These are phyloP conservation scores for Leptosphaerulina australis DNA, from an alignment of 2,329 filamentous ascomycete species.

Conservation along the genomic window DNA sequence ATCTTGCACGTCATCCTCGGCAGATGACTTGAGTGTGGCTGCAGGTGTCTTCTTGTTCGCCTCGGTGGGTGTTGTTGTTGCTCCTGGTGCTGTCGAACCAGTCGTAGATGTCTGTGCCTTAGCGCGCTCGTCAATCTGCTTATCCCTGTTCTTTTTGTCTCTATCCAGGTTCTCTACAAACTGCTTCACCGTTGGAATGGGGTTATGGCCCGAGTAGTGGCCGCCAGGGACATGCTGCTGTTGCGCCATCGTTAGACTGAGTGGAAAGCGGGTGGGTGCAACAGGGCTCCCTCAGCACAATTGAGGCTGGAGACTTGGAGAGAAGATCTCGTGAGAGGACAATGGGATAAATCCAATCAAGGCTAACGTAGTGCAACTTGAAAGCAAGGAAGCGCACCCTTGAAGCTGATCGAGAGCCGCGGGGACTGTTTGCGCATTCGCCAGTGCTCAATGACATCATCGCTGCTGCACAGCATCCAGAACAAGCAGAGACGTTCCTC, in stretches of 20 bases:
- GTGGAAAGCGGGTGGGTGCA: conserved; percentile 1
- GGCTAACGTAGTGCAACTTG: conserved; percentile 9
- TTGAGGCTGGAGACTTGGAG: conserved; percentile 17
- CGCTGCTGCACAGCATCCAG: neutral
- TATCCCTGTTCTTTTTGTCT: conserved; percentile 78
- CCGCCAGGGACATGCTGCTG: conserved; percentile 60
- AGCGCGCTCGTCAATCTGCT: conserved; percentile 66
- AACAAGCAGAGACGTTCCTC: conserved; percentile 9
- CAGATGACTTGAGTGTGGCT: conserved; percentile 30
- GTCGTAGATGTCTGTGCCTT: conserved; percentile 46
- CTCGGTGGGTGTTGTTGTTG: conserved; percentile 22
- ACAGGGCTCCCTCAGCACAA: conserved; percentile 13
- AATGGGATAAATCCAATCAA: neutral
- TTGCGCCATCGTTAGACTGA: conserved; percentile 49
- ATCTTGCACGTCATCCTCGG: conserved; percentile 46
- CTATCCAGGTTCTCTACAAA: conserved; percentile 79
- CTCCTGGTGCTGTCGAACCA: conserved; percentile 13
- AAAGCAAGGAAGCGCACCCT: conserved; percentile 17
- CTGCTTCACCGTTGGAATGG: conserved; percentile 84
- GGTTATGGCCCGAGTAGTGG: conserved; percentile 83
- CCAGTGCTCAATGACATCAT: conserved; percentile 30
- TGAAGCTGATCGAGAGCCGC: conserved; percentile 12
- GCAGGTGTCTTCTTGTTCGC: conserved; percentile 51
- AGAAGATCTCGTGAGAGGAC: neutral
- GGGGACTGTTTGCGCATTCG: conserved; percentile 2